Evolutionary conservation across 2,329 filamentous ascomycete species (phyloP), one percentile per base, ranked within the genome.

Genomic region (Fusarium sp.): DNA sequence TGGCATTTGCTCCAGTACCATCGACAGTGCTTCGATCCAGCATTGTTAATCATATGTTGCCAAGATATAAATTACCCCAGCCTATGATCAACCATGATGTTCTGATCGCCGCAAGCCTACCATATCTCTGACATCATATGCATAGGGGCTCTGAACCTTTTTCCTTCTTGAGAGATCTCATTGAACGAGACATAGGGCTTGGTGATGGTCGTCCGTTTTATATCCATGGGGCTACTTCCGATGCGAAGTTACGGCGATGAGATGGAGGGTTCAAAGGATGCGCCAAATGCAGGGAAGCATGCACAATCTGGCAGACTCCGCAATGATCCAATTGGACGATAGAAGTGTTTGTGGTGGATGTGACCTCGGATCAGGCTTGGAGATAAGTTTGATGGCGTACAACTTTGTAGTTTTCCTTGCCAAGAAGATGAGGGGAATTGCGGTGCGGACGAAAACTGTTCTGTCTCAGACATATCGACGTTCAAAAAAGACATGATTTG

Each of bases 51-150:
- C 41, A 35, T 49, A 10, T 35, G 15, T 44, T 52, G 38, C 42
- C 56, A 62, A 44, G 35, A 54, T 49, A 17, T 25, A 33, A 22
- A 13, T 18, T 29, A 46, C 15, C 36, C 27, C 25, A 25, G 53
- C 39, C 49, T 41, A 45, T 14, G 63, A 57, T 52, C 50, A 56
- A 15, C 31, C 41, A 15, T 49, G 27, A 18, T 42, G 20, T 22
- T 44, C 29, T 52, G 39, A 47, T 57, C 36, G 59, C 42, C 33
- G 41, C 41, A 29, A 41, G 33, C 13, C 35, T 55, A 44, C 2
- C 50, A 53, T 17, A 14, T 49, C 57, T 58, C 61, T 75, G 69
- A 72, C 71, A 75, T 75, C 72, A 74, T 68, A 44, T 7, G 17
- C 44, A 53, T 35, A 65, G 57, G 65, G 52, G 42, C 20, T 13